Conservation (phyloP, 306 rosid genomes). For the Cyclanthera cordifolia region DNA sequence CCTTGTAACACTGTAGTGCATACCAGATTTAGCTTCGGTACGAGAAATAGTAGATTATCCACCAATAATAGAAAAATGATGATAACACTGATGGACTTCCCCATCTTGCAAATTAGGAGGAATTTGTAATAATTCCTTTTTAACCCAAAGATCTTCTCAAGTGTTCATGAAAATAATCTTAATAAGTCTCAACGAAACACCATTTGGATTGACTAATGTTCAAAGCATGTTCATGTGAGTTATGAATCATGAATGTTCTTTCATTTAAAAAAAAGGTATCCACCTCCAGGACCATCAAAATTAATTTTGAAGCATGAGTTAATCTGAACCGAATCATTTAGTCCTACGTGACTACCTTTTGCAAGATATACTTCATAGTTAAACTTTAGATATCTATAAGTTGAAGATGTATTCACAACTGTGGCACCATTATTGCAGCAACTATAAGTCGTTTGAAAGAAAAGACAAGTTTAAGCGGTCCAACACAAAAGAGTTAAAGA, state of each 20-base stretch:
- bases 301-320: not conserved
- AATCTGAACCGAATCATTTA: not conserved
- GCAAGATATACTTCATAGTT: not conserved
- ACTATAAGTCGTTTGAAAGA: not conserved
- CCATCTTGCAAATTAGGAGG: not conserved
- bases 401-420: not conserved
- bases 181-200: not conserved
- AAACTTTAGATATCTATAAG: not conserved
- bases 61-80: not conserved
- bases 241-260: not conserved
- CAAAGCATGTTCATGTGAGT: not conserved
- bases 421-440: not conserved
- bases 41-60: not conserved
- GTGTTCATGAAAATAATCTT: not conserved
- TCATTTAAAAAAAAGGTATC: not conserved
- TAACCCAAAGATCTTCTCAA: not conserved
- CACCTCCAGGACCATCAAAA: not conserved
- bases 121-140: not conserved
- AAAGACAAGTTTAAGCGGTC: not conserved
- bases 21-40: not conserved
- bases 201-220: not conserved
- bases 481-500: not conserved
- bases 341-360: not conserved
- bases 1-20: slow-evolving; percentile 67
- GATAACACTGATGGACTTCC: not conserved